Evolutionary conservation across 331 rosid species (phyloP).

Genomic region (Erythrophleum ivorense): DNA sequence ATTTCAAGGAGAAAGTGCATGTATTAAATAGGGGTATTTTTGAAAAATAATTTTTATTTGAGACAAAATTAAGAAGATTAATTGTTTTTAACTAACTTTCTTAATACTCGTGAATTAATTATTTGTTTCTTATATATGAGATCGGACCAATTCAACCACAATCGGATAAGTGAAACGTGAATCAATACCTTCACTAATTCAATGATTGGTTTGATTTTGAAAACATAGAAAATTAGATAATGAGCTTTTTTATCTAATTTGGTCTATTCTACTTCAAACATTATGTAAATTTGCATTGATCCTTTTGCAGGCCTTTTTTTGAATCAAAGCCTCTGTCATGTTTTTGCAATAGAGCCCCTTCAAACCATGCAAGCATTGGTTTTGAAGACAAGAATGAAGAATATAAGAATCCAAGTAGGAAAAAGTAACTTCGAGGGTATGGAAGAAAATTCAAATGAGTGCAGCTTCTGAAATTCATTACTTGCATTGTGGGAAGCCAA

Average conservation of each 20-base stretch:
- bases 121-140: too few relatives aligned
- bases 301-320: neutral
- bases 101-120: too few relatives aligned
- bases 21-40: too few relatives aligned
- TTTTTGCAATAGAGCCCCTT: neutral
- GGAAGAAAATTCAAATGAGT: neutral
- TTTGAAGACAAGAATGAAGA: neutral
- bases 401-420: neutral
- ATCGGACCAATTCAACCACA: too few relatives aligned
- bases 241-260: neutral
- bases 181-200: neutral
- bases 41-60: too few relatives aligned
- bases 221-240: neutral
- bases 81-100: too few relatives aligned
- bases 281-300: neutral
- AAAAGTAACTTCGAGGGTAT: neutral
- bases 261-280: neutral
- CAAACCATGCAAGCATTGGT: conserved; percentile 2
- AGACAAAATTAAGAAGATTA: too few relatives aligned
- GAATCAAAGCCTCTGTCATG: neutral
- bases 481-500: neutral
- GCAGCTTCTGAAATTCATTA: neutral
- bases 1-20: too few relatives aligned
- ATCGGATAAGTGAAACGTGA: neutral
- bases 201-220: neutral